A percentile compares a stretch with the other conserved stretches of the same genome.
Conservation (phyloP, 2,329 filamentous ascomycete species). For the Fusarium tjaetaba region DNA sequence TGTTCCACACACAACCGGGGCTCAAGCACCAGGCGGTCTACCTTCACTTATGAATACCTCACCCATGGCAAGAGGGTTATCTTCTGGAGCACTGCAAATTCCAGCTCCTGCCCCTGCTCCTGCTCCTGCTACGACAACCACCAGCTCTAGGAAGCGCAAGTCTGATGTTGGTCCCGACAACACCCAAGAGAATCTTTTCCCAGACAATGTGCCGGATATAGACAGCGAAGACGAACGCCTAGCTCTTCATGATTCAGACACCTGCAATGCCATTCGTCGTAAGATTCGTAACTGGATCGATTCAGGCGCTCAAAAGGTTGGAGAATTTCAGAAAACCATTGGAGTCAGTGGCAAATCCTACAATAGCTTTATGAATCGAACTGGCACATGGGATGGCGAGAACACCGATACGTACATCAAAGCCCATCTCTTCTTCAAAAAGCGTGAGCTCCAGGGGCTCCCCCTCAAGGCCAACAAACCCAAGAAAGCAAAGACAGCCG, state of each 20-base stretch:
- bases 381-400: slow-evolving; percentile 51
- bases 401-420: slow-evolving; percentile 48
- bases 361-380: slow-evolving; percentile 59
- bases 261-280: slow-evolving; percentile 40
- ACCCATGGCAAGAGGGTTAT: neutral
- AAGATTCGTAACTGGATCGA: slow-evolving; percentile 41
- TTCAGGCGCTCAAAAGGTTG: slow-evolving; percentile 48
- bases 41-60: neutral
- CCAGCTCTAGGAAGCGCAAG: slow-evolving; percentile 36
- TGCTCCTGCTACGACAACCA: neutral
- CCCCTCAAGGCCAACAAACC: slow-evolving; percentile 48
- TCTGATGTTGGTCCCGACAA: slow-evolving; percentile 27
- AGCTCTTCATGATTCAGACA: slow-evolving; percentile 14
- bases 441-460: slow-evolving; percentile 59
- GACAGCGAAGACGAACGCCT: slow-evolving; percentile 34
- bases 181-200: slow-evolving; percentile 34
- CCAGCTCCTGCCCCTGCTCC: neutral
- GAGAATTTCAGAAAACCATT: slow-evolving; percentile 56
- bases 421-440: slow-evolving; percentile 59
- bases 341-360: slow-evolving; percentile 53
- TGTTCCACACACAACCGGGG: slow-evolving; percentile 4
- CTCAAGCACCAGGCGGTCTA: neutral
- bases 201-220: slow-evolving; percentile 28
- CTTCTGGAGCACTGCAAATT: neutral
- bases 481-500: slow-evolving; percentile 44